Evolutionary conservation across 371 early-diverging fungal genomes (phyloP), one percentile per base, ranked within the genome.

Genomic region (Mucor lusitanicus): DNA sequence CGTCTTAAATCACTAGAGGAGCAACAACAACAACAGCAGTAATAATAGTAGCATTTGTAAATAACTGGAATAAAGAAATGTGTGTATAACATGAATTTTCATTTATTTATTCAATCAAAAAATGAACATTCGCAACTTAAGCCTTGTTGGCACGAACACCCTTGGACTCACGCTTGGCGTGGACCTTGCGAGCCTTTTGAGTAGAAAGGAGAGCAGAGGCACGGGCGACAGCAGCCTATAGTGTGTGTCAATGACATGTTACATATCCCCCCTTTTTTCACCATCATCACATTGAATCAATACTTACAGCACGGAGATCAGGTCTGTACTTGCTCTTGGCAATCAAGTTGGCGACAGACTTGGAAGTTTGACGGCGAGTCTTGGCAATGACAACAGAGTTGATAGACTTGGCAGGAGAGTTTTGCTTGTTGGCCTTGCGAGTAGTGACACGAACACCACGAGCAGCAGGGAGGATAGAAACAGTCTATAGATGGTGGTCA

Each of bases 161-260:
- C 68, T 74, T 74, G 35, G 68, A 54, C 74, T 82, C 82, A 78
- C 83, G 69, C 54, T 67, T 82, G 72, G 82, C 80, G 63, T 81
- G 78, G 75, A 85, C 80, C 88, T 91, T 91, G 70, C 72, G 71
- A 74, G 88, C 78, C 73, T 83, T 82, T 77, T 90, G 90, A 74
- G 80, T 68, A 71, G 85, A 84, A 74, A 88, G 71, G 82, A 95
- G 77, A 63, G 92, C 87, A 59, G 90, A 83, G 64, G 90, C 89
- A 76, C 95, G 93, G 73, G 92, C 93, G 75, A 92, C 87, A 70
- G 95, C 92, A 69, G 89, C 91, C 88, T 88, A 79, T 46, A 40
- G 17, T 35, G 0, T 33, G 11, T 32, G 30, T 28, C 17, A 15
- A 27, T 15, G 27, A 27, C 9, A 53, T 27, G 13, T 15, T 1